Conservation (phyloP, 2,329 filamentous ascomycete species). For the Ophiobolus disseminans region DNA sequence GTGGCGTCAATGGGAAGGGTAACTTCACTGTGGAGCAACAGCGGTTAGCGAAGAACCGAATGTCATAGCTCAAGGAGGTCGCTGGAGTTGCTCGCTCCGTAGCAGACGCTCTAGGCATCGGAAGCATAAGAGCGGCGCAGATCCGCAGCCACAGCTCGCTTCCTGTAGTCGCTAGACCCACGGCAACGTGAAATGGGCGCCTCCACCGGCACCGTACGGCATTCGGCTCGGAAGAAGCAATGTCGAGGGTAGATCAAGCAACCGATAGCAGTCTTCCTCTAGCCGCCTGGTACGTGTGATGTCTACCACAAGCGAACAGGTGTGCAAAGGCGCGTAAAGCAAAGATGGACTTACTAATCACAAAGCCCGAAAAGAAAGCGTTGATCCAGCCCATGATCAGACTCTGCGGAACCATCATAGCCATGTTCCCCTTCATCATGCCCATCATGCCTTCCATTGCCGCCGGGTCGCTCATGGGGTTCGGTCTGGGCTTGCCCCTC, state of each 20-base stretch:
- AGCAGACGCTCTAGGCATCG: not conserved
- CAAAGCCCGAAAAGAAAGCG: conserved; percentile 97
- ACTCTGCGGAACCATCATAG: conserved; percentile 99
- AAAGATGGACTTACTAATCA: conserved; percentile 74
- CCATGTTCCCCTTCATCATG: conserved; percentile 99
- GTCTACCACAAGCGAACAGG: not conserved
- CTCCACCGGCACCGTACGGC: too few relatives aligned
- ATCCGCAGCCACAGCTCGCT: conserved; percentile 4
- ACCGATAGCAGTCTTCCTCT: too few relatives aligned
- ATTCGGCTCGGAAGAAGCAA: too few relatives aligned
- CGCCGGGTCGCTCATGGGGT: conserved; percentile 92
- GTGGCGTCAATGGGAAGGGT: conserved; percentile 95
- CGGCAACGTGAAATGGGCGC: too few relatives aligned
- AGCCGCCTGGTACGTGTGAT: too few relatives aligned
- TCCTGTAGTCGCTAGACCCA: not conserved
- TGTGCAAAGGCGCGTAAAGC: not conserved
- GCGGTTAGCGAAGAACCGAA: conserved; percentile 19
- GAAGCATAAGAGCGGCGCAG: not conserved
- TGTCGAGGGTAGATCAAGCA: too few relatives aligned
- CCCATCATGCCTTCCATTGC: conserved; percentile 99
- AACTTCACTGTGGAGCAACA: conserved; percentile 74
- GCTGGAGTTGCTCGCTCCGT: conserved; percentile 1
- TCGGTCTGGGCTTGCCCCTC: conserved; percentile 85
- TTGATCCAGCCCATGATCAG: conserved; percentile 99
- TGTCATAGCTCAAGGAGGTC: conserved; percentile 9